A percentile compares a stretch with the other conserved stretches of the same genome.
phyloP scores from a whole-genome alignment of 345 rosid genomes.

The Linum usitatissimum region DNA sequence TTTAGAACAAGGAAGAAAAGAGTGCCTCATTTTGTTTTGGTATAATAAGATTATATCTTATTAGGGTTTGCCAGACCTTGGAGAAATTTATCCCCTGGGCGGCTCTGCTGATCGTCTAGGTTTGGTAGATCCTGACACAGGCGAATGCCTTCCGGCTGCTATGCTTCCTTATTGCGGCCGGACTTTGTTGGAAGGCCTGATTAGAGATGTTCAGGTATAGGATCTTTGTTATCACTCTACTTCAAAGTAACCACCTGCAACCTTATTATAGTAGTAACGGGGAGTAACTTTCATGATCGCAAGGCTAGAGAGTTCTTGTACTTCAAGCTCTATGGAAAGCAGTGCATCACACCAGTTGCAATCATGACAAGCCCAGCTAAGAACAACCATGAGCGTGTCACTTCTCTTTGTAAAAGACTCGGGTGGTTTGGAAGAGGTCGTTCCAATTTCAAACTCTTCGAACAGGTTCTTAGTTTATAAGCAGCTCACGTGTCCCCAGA shows the following conservation, averaged over 20 bases:
- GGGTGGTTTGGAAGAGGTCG: slow-evolving; percentile 89
- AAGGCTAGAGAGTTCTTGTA: slow-evolving; percentile 85
- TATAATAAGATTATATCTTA: slow-evolving; percentile 37
- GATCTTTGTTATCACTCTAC: slow-evolving; percentile 7
- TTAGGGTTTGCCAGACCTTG: slow-evolving; percentile 86
- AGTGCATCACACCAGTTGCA: slow-evolving; percentile 83
- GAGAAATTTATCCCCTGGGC: slow-evolving; percentile 90
- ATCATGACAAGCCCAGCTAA: slow-evolving; percentile 95
- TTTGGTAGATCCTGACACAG: slow-evolving; percentile 68
- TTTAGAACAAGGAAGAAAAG: background rate
- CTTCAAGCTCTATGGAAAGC: slow-evolving; percentile 77
- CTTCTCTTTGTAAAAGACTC: slow-evolving; percentile 58
- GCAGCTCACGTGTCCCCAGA: background rate
- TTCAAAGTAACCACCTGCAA: slow-evolving; percentile 7
- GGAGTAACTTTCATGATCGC: slow-evolving; percentile 12
- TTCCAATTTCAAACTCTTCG: slow-evolving; percentile 77
- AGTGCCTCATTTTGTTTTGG: slow-evolving; percentile 17
- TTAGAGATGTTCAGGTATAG: slow-evolving; percentile 87
- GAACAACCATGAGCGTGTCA: slow-evolving; percentile 71
- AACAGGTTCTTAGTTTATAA: slow-evolving; percentile 49
- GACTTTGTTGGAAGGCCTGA: slow-evolving; percentile 84
- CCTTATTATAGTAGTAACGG: slow-evolving; percentile 1
- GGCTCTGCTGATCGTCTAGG: slow-evolving; percentile 91
- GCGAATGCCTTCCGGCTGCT: slow-evolving; percentile 94
- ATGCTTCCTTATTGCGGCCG: slow-evolving; percentile 92